Base-by-base conservation (phyloP, 2,329 filamentous ascomycete genomes). In the Daldinia sp. region DNA sequence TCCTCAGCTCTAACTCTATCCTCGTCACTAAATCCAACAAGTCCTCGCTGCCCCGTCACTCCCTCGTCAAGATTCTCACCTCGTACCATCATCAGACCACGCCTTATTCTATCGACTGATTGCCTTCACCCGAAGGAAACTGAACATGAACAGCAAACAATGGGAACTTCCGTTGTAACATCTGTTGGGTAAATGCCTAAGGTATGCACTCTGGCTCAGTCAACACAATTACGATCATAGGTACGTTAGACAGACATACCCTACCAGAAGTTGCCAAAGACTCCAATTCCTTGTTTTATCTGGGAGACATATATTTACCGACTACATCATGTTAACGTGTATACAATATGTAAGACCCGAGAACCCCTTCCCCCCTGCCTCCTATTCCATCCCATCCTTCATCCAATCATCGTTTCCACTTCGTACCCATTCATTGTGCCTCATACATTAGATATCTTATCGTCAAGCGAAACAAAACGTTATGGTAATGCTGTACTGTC, bases 71-170 rank as follows among this genome's bases (percentile, higher is more conserved):
- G 56, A 9, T 15, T 26, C 64, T 55, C 44, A 41, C 26, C 57
- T 59, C 66, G 33, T 59, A 12, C 58, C 62, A 68, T 18, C 26
- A 62, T 68, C 66, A 23, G 33, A 51, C 63, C 54, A 68, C n/a
- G 15, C 7, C 20, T 23, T 62, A 44, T 33, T n/a, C 28, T 33
- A 60, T 44, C 66, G 53, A 54, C 55, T n/a, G 39, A 59, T 59
- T 30, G 12, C 15, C 6, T 13, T 42, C 18, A 20, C 20, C 20
- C 18, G 30, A 33, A 35, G 7, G 9, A 35, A 35, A 35, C n/a
- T n/a, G n/a, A n/a, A n/a, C 5, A 35, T 10, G 7, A 35, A 35
- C 9, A 35, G 33, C 33, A 35, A 35, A 35, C 10, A 35, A 10
- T 35, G 35, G 1, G 13, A 39, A 39, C 12, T 39, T 35, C 42